Evolutionary conservation across 257 asterid genomes (phyloP).

Genomic region (Solanum clarkiae): DNA sequence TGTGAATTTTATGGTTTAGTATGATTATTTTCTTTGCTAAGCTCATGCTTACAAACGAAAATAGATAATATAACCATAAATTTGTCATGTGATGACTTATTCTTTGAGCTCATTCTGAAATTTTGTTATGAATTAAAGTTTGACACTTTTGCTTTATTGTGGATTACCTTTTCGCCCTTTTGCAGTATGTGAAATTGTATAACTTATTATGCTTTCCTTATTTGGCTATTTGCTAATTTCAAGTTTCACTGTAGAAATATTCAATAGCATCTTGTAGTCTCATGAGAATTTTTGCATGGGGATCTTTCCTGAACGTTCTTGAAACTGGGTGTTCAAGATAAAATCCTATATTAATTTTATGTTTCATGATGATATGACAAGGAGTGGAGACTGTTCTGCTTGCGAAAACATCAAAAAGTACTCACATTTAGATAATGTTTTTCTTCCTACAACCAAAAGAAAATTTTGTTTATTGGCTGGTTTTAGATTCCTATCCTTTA

Average conservation of each 20-base stretch:
- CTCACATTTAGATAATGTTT: neutral
- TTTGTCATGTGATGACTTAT: neutral
- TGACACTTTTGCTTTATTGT: constrained; percentile 3
- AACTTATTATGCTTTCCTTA: neutral
- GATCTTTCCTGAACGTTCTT: neutral
- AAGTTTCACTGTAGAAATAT: neutral
- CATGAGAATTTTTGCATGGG: neutral
- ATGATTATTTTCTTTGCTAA: neutral
- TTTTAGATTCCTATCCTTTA: neutral
- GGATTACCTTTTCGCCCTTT: constrained; percentile 16
- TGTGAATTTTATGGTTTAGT: neutral
- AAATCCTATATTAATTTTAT: neutral
- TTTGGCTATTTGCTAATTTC: neutral
- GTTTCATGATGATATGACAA: neutral
- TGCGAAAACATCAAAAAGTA: neutral
- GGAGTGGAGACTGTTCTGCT: neutral
- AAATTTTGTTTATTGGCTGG: neutral
- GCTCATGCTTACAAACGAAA: neutral
- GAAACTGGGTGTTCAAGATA: neutral
- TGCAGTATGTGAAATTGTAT: neutral
- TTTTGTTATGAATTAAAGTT: neutral
- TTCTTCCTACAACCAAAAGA: neutral
- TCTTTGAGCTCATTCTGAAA: neutral
- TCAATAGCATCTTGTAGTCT: neutral
- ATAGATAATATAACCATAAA: neutral